phyloP scores from a whole-genome alignment of 768 basidiomycete species.

The Suillus ampliporus region DNA sequence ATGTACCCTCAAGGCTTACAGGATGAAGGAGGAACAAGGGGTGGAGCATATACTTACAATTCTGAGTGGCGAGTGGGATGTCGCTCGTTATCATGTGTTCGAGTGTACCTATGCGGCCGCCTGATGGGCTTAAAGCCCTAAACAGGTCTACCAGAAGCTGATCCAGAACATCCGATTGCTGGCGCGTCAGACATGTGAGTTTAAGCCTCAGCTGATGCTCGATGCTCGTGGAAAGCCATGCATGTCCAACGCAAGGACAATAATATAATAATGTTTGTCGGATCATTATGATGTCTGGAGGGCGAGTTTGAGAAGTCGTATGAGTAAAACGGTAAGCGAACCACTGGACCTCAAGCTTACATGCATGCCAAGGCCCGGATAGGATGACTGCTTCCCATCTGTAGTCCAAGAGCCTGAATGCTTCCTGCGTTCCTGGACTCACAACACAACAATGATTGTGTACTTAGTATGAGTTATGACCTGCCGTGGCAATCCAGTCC shows the following conservation, averaged over 20 bases:
- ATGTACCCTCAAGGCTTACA: background rate
- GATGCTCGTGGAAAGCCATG: background rate
- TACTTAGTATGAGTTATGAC: no score
- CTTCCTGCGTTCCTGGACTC: background rate
- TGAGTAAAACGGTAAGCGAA: background rate
- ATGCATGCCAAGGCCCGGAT: background rate
- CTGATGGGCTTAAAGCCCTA: background rate
- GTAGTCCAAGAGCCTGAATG: background rate
- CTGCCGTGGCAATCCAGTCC: background rate
- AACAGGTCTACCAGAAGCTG: background rate
- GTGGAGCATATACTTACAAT: background rate
- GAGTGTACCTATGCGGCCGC: background rate
- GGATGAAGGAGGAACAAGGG: background rate
- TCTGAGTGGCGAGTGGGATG: background rate
- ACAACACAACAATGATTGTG: background rate
- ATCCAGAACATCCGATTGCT: no score
- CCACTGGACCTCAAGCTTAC: background rate
- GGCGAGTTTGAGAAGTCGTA: background rate
- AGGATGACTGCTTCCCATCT: background rate
- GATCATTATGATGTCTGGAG: background rate
- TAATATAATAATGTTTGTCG: background rate
- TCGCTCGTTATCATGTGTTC: background rate
- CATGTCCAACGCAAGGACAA: background rate
- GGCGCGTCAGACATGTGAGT: background rate
- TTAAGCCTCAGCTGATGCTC: background rate